Conservation (phyloP, 306 rosid genomes). For the Pyrus pyrifolia region DNA sequence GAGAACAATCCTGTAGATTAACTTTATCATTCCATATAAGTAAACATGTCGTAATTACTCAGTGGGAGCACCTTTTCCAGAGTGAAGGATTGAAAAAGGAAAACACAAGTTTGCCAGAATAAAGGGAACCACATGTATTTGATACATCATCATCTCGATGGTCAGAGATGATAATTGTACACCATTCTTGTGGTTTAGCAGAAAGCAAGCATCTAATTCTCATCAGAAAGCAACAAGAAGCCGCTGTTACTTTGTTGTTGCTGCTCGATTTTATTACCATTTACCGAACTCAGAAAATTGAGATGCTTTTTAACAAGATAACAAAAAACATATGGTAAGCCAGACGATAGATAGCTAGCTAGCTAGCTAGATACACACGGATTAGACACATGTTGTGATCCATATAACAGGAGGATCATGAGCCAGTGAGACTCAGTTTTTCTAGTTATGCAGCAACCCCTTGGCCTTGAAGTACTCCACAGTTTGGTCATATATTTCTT, state of each 20-base stretch:
- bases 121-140: too few species aligned
- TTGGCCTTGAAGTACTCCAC: conserved; percentile 60
- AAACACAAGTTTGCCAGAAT: too few species aligned
- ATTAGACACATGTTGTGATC: neutral
- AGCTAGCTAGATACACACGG: neutral
- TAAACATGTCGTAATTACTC: too few species aligned
- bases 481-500: conserved; percentile 54
- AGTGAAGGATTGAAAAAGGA: too few species aligned
- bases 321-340: neutral
- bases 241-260: neutral
- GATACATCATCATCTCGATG: too few species aligned
- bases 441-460: conserved; percentile 41
- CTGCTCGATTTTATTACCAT: neutral
- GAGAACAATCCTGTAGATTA: too few species aligned
- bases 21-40: too few species aligned
- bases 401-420: neutral
- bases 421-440: neutral
- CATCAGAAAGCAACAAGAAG: neutral
- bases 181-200: neutral
- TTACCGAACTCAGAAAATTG: neutral
- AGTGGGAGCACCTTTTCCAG: too few species aligned
- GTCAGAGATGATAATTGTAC: too few species aligned
- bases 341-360: neutral
- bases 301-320: too few species aligned
- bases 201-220: neutral